Conservation (phyloP, 306 rosid genomes). For the Acacia confusa region DNA sequence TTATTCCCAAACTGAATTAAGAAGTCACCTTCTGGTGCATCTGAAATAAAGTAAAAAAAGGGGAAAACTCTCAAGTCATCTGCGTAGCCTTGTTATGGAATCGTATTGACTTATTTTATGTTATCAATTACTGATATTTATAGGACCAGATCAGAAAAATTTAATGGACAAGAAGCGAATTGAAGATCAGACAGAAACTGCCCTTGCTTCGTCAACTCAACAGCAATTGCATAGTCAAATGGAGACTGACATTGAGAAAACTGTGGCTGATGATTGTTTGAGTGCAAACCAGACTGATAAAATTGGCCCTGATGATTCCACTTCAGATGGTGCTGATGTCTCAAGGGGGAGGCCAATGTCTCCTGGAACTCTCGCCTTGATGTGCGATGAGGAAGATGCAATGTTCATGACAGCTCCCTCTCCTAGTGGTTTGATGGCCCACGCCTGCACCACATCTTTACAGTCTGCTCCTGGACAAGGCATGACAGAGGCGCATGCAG, state of each 20-base stretch:
- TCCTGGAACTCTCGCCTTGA: constrained; percentile 97
- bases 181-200: constrained; percentile 65
- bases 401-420: constrained; percentile 82
- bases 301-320: constrained; percentile 63
- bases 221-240: constrained; percentile 61
- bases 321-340: constrained; percentile 73
- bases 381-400: constrained; percentile 96
- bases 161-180: constrained; percentile 54
- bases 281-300: constrained; percentile 74
- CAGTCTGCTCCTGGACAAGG: constrained; percentile 73
- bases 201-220: constrained; percentile 70
- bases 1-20: not conserved
- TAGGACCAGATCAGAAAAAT: constrained; percentile 64
- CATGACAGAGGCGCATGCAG: constrained; percentile 74
- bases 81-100: not conserved
- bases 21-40: not conserved
- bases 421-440: constrained; percentile 56
- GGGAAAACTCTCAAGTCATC: not conserved
- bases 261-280: constrained; percentile 66
- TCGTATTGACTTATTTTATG: not conserved
- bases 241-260: constrained; percentile 63
- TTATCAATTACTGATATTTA: constrained; percentile 26
- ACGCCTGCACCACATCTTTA: constrained; percentile 61
- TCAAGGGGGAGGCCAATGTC: constrained; percentile 85
- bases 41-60: not conserved